Evolutionary conservation across 169 alveolate species (phyloP).

Genomic region (Amoebophrya sp.): DNA sequence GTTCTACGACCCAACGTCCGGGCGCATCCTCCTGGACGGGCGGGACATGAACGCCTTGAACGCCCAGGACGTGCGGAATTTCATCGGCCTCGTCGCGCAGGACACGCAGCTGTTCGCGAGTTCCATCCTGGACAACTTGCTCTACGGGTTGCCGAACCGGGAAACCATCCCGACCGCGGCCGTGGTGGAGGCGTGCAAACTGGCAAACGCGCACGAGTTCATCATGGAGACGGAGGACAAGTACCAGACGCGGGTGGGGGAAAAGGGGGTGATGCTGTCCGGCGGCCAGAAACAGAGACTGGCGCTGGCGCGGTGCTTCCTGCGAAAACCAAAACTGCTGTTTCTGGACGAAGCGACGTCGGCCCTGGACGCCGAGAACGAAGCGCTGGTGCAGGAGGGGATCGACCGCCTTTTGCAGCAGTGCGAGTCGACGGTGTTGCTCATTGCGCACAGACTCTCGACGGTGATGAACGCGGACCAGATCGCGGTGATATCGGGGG

Average conservation of each 20-base stretch:
- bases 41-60: neutral
- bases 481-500: constrained; percentile 23
- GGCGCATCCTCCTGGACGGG: constrained; percentile 20
- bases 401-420: constrained; percentile 26
- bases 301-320: constrained; percentile 48
- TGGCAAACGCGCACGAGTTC: constrained; percentile 70
- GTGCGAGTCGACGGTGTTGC: constrained; percentile 33
- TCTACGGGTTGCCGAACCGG: constrained; percentile 25
- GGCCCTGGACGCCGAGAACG: constrained; percentile 56
- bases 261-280: constrained; percentile 60
- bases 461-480: constrained; percentile 57
- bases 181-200: constrained; percentile 58
- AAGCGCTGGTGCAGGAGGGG: constrained; percentile 42
- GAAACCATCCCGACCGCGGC: constrained; percentile 40
- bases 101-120: constrained; percentile 41
- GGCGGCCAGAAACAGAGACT: constrained; percentile 73
- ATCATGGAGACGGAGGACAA: constrained; percentile 50
- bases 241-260: constrained; percentile 54
- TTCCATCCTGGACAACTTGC: constrained; percentile 28
- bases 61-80: neutral
- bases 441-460: constrained; percentile 82
- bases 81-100: constrained; percentile 37
- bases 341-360: constrained; percentile 67
- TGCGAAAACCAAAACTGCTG: constrained; percentile 48
- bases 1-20: constrained; percentile 28